phyloP scores from a whole-genome alignment of 2,329 filamentous ascomycete genomes.

The Dendrostoma leiphaemia region DNA sequence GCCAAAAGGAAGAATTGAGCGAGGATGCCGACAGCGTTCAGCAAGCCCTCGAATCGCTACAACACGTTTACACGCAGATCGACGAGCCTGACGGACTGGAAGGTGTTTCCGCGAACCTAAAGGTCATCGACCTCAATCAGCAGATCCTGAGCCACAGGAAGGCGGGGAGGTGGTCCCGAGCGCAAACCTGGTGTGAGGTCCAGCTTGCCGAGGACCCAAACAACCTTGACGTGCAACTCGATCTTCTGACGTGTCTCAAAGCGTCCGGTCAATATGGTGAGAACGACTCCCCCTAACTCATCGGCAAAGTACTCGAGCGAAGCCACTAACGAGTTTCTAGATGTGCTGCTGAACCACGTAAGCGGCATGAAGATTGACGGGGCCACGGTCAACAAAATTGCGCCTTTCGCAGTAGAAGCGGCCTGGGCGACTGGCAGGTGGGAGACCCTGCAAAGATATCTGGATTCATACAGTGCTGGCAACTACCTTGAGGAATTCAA shows the following conservation, averaged over 20 bases:
- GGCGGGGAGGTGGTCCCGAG: constrained; percentile 88
- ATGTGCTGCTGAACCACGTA: constrained; percentile 82
- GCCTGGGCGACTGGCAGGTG: constrained; percentile 88
- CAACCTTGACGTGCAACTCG: constrained; percentile 74
- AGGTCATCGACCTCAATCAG: constrained; percentile 86
- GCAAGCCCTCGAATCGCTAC: constrained; percentile 71
- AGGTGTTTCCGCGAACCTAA: constrained; percentile 85
- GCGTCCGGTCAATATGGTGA: constrained; percentile 93
- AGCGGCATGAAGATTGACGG: constrained; percentile 65
- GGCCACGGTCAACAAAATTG: constrained; percentile 57
- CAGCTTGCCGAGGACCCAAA: constrained; percentile 77
- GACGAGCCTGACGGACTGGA: constrained; percentile 97
- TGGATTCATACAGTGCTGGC: constrained; percentile 50
- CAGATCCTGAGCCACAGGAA: constrained; percentile 92
- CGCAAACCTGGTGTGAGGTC: constrained; percentile 97
- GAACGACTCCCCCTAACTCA: constrained; percentile 22
- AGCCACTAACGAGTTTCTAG: constrained; percentile 39
- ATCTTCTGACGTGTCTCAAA: constrained; percentile 83
- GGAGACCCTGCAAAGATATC: constrained; percentile 69
- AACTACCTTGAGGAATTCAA: constrained; percentile 70
- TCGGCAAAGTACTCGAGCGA: neutral
- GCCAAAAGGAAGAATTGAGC: constrained; percentile 50
- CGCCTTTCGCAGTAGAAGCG: constrained; percentile 86
- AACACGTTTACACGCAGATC: constrained; percentile 95
- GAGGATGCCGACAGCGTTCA: constrained; percentile 53